Base-by-base conservation (phyloP, 805 yeast species). In the Candida krabiensis region DNA sequence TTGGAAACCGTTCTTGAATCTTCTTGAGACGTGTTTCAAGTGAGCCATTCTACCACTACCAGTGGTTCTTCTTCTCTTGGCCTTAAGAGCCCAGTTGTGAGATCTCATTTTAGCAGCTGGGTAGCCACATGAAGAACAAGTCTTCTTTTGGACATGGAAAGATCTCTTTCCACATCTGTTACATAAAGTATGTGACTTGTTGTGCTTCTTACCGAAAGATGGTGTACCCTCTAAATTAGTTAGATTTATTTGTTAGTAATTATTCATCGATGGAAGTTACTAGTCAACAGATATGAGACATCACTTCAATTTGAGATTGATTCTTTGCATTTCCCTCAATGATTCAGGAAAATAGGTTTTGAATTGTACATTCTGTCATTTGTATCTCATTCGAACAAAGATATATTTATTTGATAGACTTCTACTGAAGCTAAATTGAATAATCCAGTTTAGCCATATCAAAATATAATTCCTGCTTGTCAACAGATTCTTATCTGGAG, bases 21-120 rank as follows among this genome's bases (percentile, higher is more conserved):
- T 87, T 83, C 98, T 90, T 61, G 93, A 76, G 63, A 93, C 96
- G 75, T 82, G 83, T 82, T 91, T 93, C 75, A 93, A 83, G 89
- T 91, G 80, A 73, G 90, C 79, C 95, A 88, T 87, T 80, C 99
- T 95, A 77, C 99, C 99, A 72, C 98, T 83, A 81, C 99, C 99
- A 62, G 97, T 90, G 61, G 99, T 93, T 75, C 86, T 85, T 87
- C 99, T 89, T 88, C 99, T 89, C 85, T 90, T 87, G 69, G 97
- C 96, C 86, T 93, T 93, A 60, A 76, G 75, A 73, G 95, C 96
- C 99, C 99, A 93, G 96, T 93, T 93, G 96, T 76, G 85, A 67
- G 88, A 83, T 86, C 99, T 90, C 76, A 85, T 72, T 81, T 93
- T 93, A 64, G 98, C 98, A 67, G 98, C 88, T 78, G 99, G 99